These are phyloP conservation scores for Paradendryphiella salina DNA, from an alignment of 2,329 filamentous ascomycete species.

Conservation along the genomic window DNA sequence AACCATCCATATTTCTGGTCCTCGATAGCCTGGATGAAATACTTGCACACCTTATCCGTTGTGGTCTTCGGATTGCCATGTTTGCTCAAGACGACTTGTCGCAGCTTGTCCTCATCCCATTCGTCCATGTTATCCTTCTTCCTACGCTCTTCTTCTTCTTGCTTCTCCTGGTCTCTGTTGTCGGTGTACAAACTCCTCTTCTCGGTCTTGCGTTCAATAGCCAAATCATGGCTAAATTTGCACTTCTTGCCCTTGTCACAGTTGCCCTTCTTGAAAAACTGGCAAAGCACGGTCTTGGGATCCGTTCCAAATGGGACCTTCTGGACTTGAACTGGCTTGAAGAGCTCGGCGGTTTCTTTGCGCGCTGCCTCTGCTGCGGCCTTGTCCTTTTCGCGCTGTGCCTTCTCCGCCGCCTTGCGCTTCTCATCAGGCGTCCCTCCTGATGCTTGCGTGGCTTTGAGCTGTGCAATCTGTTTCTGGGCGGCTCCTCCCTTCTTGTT, in stretches of 20 bases:
- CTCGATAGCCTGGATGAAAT: constrained; percentile 94
- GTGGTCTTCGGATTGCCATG: constrained; percentile 95
- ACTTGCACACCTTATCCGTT: constrained; percentile 99
- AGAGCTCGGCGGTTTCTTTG: constrained; percentile 76
- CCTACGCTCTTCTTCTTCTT: constrained; percentile 72
- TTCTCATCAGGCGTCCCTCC: constrained; percentile 83
- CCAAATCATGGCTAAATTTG: constrained; percentile 93
- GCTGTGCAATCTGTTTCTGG: constrained; percentile 86
- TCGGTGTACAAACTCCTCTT: constrained; percentile 94
- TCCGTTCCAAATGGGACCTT: constrained; percentile 98
- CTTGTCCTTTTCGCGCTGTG: constrained; percentile 81
- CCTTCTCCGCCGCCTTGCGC: constrained; percentile 68
- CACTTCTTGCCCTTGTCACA: constrained; percentile 94
- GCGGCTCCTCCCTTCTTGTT: constrained; percentile 96
- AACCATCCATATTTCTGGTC: constrained; percentile 99
- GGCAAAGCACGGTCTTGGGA: constrained; percentile 94
- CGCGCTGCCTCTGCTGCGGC: constrained; percentile 83
- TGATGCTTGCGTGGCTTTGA: constrained; percentile 66
- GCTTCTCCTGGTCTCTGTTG: constrained; percentile 71
- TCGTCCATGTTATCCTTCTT: constrained; percentile 91
- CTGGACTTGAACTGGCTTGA: constrained; percentile 93
- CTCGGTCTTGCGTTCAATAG: constrained; percentile 85
- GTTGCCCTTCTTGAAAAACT: constrained; percentile 95
- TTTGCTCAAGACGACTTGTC: constrained; percentile 88
- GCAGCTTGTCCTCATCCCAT: constrained; percentile 96